Evolutionary conservation across 177 flowering plant genomes (phyloP).

Genomic region (Vitis hybrid): DNA sequence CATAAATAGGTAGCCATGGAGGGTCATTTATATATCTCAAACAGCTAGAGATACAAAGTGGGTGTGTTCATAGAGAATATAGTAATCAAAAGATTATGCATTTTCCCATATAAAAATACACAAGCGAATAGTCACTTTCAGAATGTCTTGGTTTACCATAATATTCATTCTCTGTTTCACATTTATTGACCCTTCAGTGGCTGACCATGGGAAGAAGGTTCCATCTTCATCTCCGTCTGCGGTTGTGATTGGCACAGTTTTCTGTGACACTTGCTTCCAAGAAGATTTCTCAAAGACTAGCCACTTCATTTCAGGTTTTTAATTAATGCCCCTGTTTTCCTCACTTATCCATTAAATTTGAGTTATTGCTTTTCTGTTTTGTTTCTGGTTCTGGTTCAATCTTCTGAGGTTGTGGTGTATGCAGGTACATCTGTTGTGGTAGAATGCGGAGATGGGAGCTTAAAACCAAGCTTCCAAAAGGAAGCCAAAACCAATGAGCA

Average conservation of each 20-base stretch:
- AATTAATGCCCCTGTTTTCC: background rate
- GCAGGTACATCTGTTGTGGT: conserved; percentile 77
- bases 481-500: conserved; percentile 60
- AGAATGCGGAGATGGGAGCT: conserved; percentile 45
- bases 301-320: conserved; percentile 75
- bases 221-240: conserved; percentile 31
- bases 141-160: conserved; percentile 30
- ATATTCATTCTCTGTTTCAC: conserved; percentile 28
- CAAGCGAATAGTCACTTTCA: conserved; percentile 13
- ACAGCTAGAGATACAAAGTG: too few species aligned
- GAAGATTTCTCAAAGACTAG: conserved; percentile 42
- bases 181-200: conserved; percentile 25
- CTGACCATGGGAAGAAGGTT: conserved; percentile 35
- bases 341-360: background rate
- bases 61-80: too few species aligned
- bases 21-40: conserved; percentile 12
- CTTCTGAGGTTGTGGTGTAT: background rate
- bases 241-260: conserved; percentile 67
- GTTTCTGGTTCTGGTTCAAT: background rate
- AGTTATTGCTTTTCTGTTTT: background rate
- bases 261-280: conserved; percentile 73
- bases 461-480: conserved; percentile 35
- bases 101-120: background rate
- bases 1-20: conserved; percentile 29
- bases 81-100: too few species aligned